phyloP scores from a whole-genome alignment of 306 rosid genomes.

The Inga laurina region DNA sequence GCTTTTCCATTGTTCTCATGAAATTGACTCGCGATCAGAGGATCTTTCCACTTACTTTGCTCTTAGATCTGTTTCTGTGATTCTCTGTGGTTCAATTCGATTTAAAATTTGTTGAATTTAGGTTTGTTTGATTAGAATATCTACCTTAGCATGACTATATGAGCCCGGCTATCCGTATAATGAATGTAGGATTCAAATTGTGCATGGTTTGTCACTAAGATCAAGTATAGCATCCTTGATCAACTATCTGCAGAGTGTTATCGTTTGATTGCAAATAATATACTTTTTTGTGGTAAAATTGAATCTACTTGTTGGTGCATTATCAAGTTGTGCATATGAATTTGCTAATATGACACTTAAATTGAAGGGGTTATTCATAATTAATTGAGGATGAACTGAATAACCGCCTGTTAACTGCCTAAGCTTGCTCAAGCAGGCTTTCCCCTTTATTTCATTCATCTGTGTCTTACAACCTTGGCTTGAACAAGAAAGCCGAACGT shows the following conservation, averaged over 20 bases:
- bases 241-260: not conserved
- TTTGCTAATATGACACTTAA: not conserved
- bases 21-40: not conserved
- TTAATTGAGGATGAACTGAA: not conserved
- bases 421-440: not conserved
- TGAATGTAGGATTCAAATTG: not conserved
- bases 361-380: not conserved
- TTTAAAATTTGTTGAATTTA: not conserved
- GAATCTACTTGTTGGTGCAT: not conserved
- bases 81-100: not conserved
- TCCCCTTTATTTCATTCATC: not conserved
- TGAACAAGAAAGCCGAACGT: conserved; percentile 15
- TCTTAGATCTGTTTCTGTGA: not conserved
- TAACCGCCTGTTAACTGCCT: not conserved
- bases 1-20: not conserved
- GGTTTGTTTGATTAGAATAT: not conserved
- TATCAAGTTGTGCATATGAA: not conserved
- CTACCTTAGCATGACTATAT: not conserved
- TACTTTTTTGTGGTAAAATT: not conserved
- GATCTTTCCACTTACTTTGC: not conserved
- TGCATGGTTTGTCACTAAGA: not conserved
- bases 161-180: not conserved
- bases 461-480: not conserved
- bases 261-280: conserved; percentile 5
- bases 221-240: not conserved